Conservation (phyloP, 768 basidiomycete species). For the Rubroboletus pulcherrimus region DNA sequence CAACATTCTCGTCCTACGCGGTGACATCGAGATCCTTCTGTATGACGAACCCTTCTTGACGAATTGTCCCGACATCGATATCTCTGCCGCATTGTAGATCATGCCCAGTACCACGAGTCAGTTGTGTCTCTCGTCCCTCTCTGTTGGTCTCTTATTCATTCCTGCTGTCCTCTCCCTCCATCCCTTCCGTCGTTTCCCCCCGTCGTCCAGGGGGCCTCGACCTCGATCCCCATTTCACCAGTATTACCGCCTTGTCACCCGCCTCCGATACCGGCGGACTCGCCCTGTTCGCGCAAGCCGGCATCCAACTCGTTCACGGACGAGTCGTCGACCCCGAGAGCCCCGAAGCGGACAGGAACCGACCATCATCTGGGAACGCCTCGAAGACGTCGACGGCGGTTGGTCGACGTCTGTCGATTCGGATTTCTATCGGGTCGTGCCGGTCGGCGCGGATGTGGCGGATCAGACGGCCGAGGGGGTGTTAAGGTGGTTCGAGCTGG, state of each 20-base stretch:
- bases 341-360: conserved; percentile 62
- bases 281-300: conserved; percentile 78
- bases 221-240: conserved; percentile 80
- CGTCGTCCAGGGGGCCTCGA: conserved; percentile 71
- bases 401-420: conserved; percentile 77
- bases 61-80: conserved; percentile 41
- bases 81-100: conserved; percentile 30
- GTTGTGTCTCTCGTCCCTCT: conserved; percentile 25
- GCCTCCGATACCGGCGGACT: conserved; percentile 68
- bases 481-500: conserved; percentile 46
- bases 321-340: conserved; percentile 56
- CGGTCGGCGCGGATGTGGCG: conserved; percentile 78
- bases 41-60: conserved; percentile 68
- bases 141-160: not conserved
- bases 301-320: conserved; percentile 81
- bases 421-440: conserved; percentile 56
- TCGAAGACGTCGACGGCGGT: conserved; percentile 84
- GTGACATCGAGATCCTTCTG: conserved; percentile 50
- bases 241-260: conserved; percentile 64
- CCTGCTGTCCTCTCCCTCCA: not conserved
- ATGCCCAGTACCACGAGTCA: conserved; percentile 69
- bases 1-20: conserved; percentile 66
- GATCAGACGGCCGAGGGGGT: conserved; percentile 66
- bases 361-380: conserved; percentile 84
- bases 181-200: not conserved